Conservation (phyloP, 345 rosid species). For the Clarkia xantiana region DNA sequence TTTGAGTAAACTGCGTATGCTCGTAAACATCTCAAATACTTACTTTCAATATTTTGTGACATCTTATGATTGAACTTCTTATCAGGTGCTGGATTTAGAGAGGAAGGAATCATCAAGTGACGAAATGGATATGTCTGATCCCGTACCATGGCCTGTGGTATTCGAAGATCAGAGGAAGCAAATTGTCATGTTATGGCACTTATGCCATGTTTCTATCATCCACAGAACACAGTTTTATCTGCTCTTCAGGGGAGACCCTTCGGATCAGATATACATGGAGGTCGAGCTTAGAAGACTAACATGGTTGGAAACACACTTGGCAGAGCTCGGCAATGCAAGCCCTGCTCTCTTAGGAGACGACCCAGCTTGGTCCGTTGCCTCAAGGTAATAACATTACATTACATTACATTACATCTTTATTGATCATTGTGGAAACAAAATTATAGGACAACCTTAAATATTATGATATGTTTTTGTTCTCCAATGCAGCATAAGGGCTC, state of each 20-base stretch:
- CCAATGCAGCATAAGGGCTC: conserved; percentile 50
- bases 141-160: conserved; percentile 47
- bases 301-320: conserved; percentile 87
- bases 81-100: conserved; percentile 78
- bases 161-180: conserved; percentile 84
- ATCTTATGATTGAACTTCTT: neutral
- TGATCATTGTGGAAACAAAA: neutral
- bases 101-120: conserved; percentile 29
- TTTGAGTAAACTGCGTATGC: too few species aligned
- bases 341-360: conserved; percentile 85
- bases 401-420: neutral
- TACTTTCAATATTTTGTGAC: too few species aligned
- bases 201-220: conserved; percentile 83
- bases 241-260: conserved; percentile 68
- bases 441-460: neutral
- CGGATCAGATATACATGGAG: conserved; percentile 84
- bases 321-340: conserved; percentile 94
- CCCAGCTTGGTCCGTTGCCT: conserved; percentile 76
- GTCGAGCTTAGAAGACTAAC: conserved; percentile 77
- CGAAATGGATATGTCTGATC: conserved; percentile 26
- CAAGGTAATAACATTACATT: conserved; percentile 33
- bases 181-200: conserved; percentile 89
- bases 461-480: neutral
- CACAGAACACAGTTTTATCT: conserved; percentile 82
- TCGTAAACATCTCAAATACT: too few species aligned